Percentiles rank a stretch among this genome's conserved stretches.
phyloP scores from a whole-genome alignment of 768 basidiomycete species.

The Leccinum olivaceopallidum region DNA sequence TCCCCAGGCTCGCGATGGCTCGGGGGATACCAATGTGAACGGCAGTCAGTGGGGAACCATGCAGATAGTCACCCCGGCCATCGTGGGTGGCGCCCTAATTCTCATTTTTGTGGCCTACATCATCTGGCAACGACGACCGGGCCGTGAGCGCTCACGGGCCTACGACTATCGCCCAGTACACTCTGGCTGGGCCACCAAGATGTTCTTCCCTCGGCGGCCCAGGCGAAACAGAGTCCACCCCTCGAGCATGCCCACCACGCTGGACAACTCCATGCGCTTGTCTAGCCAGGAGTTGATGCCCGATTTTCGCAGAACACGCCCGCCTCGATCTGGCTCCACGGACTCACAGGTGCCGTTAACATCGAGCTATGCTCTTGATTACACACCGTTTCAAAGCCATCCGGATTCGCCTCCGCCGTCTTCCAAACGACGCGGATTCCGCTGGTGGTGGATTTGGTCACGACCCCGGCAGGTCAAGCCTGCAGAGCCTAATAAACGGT shows the following conservation, averaged over 20 bases:
- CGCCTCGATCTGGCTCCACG: constrained; percentile 24
- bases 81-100: constrained; percentile 34
- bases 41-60: constrained; percentile 24
- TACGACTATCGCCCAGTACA: constrained; percentile 17
- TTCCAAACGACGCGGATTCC: constrained; percentile 5
- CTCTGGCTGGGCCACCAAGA: constrained; percentile 13
- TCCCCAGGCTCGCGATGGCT: constrained; percentile 19
- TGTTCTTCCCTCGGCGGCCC: constrained; percentile 16
- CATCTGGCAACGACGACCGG: constrained; percentile 24
- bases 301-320: constrained; percentile 12
- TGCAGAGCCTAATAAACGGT: constrained; percentile 18
- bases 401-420: constrained; percentile 7
- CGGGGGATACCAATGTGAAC: not conserved
- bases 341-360: constrained; percentile 33
- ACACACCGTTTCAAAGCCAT: constrained; percentile 8
- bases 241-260: constrained; percentile 17
- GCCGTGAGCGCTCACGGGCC: constrained; percentile 1
- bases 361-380: not conserved
- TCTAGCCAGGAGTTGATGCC: not conserved
- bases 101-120: constrained; percentile 22
- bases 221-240: constrained; percentile 17
- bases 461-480: constrained; percentile 29
- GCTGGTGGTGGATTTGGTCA: constrained; percentile 28
- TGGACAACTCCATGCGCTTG: constrained; percentile 25
- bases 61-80: constrained; percentile 37